These are phyloP conservation scores for Colletotrichum sp. DNA, from an alignment of 2,329 filamentous ascomycete species.

Conservation along the genomic window DNA sequence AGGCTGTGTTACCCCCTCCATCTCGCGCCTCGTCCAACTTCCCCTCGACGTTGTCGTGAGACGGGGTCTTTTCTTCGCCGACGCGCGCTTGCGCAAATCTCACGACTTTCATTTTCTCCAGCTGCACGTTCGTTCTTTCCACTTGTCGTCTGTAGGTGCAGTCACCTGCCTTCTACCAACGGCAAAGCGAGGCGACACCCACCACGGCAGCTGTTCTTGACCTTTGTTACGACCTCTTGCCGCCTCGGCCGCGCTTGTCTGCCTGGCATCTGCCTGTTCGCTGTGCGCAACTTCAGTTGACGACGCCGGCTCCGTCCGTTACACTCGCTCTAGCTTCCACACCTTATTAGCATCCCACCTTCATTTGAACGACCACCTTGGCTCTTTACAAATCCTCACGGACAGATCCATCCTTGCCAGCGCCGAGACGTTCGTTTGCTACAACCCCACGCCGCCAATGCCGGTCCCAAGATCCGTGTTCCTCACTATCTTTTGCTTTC, in stretches of 20 bases:
- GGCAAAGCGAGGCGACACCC: not conserved
- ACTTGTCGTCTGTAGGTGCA: not conserved
- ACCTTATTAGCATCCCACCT: not conserved
- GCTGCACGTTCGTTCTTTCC: not conserved
- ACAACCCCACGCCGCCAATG: conserved; percentile 18
- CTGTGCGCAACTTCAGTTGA: not conserved
- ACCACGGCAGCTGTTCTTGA: not conserved
- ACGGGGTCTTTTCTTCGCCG: conserved; percentile 7
- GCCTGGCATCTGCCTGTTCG: not conserved
- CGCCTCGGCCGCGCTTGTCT: not conserved
- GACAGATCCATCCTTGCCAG: not conserved
- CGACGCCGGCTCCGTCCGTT: not conserved
- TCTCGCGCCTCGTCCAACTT: conserved; percentile 12
- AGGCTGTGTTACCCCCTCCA: conserved; percentile 18
- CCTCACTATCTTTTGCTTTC: not conserved
- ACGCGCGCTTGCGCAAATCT: conserved; percentile 20
- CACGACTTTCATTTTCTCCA: not conserved
- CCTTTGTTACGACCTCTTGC: not conserved
- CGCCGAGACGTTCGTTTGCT: conserved; percentile 10
- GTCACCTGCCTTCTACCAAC: not conserved
- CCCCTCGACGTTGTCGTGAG: conserved; percentile 9
- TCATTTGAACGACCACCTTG: not conserved
- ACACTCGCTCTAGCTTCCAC: not conserved
- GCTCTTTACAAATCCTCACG: not conserved
- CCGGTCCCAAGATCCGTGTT: not conserved